Base-by-base conservation (phyloP, 768 basidiomycete species). In the Boletus pseudo-olivaceus region DNA sequence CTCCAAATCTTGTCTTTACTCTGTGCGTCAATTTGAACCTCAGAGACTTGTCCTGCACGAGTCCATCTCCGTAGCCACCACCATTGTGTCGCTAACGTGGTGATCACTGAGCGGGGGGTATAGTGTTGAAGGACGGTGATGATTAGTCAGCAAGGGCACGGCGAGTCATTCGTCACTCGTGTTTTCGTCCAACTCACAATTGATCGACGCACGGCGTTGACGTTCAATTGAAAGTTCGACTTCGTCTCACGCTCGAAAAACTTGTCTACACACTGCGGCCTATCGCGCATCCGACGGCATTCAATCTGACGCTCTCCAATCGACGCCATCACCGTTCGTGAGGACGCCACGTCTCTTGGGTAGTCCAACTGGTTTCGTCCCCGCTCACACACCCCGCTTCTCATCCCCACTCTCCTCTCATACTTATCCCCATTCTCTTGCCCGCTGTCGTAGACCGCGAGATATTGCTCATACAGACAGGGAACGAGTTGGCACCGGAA, bases 371-470 rank as follows among this genome's bases (percentile, higher is more conserved):
- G n/a, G n/a, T 87, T 76, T 93, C 89, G 68, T 93, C 91, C 46
- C 81, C 78, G 48, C 87, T 84, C 35, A 90, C 66, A 88, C 73
- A 52, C 87, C 84, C 54, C 83, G 79, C 40, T 77, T 67, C 29
- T 82, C 82, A 35, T 69, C 72, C n/a, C 57, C 62, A 23, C 70
- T 67, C 34, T 61, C 58, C 43, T 51, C 70, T 68, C 68, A n/a
- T 69, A 63, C 44, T 9, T 50, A 2, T 54, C 46, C 34, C 9
- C 46, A 5, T 54, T 51, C 1, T n/a, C 46, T 1, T 54, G 40
- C 86, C 87, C 2, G 92, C 87, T 0, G 90, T 89, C 0, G 86
- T 87, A 17, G 86, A 87, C 20, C 90, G 83, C 10, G 88, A 91
- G 59, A 90, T 82, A 59, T 89, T 87, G 73, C 85, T 89, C 3